phyloP scores from a whole-genome alignment of 306 rosid genomes.

The Cicer cuneatum region DNA sequence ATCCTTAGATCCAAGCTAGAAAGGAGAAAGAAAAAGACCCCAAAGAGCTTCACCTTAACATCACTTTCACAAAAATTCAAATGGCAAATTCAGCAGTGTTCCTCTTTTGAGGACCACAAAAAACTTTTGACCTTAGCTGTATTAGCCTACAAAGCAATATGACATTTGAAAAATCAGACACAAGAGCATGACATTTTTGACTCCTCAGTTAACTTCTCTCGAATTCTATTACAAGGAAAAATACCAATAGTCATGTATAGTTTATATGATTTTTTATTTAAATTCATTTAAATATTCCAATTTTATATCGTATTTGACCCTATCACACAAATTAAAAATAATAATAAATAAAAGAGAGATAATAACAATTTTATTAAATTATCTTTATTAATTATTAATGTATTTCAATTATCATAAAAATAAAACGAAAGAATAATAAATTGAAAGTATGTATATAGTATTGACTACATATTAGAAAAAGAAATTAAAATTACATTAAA shows the following conservation, averaged over 20 bases:
- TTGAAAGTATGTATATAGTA: too few species aligned
- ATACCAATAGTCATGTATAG: conserved; percentile 24
- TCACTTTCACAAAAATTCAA: conserved; percentile 56
- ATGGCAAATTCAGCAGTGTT: conserved; percentile 49
- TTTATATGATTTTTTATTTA: conserved; percentile 20
- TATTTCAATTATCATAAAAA: too few species aligned
- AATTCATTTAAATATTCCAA: not conserved
- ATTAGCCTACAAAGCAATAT: conserved; percentile 41
- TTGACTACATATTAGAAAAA: too few species aligned
- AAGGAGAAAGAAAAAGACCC: conserved; percentile 41
- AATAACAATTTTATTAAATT: too few species aligned
- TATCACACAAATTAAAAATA: too few species aligned
- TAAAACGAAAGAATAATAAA: too few species aligned
- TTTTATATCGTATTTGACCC: too few species aligned
- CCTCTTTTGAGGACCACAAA: conserved; percentile 56
- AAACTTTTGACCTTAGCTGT: conserved; percentile 60
- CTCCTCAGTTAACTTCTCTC: conserved; percentile 40
- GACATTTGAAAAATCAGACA: conserved; percentile 46
- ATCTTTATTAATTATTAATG: too few species aligned
- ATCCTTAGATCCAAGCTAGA: conserved; percentile 23
- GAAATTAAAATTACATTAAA: too few species aligned
- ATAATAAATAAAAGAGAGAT: too few species aligned
- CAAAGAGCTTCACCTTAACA: conserved; percentile 40
- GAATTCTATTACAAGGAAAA: conserved; percentile 31
- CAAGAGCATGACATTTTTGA: conserved; percentile 51